Conservation (phyloP, 2,329 filamentous ascomycete genomes). For the Arthroderma sp. region DNA sequence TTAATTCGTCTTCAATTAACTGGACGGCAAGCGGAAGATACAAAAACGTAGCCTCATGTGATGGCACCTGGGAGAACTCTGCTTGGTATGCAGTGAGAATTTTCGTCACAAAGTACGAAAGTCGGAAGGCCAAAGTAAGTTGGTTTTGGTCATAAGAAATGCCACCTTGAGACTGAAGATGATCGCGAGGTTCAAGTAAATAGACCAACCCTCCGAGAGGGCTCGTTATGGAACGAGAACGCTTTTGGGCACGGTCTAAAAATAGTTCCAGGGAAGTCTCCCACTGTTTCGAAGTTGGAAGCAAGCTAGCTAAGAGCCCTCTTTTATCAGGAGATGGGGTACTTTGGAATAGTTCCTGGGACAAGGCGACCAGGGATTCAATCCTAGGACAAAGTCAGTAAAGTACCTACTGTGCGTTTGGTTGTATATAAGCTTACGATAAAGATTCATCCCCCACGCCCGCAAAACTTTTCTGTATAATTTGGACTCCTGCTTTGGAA, state of each 20-base stretch:
- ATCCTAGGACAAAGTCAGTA: conserved; percentile 32
- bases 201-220: conserved; percentile 57
- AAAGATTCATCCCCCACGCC: conserved; percentile 32
- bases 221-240: conserved; percentile 61
- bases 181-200: conserved; percentile 35
- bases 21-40: conserved; percentile 43
- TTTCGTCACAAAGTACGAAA: conserved; percentile 56
- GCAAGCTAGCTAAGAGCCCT: conserved; percentile 32
- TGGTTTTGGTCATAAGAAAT: conserved; percentile 51
- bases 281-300: conserved; percentile 57
- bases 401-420: not conserved
- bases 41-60: conserved; percentile 31
- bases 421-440: conserved; percentile 24
- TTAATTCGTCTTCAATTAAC: conserved; percentile 47
- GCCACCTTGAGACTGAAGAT: not conserved
- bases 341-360: conserved; percentile 34
- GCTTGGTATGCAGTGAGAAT: conserved; percentile 38
- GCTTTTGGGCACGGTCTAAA: conserved; percentile 25
- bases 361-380: conserved; percentile 44
- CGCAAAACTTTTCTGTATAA: conserved; percentile 40
- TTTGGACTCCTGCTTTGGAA: conserved; percentile 36
- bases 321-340: conserved; percentile 16
- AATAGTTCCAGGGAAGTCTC: conserved; percentile 46
- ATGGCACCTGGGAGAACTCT: conserved; percentile 19
- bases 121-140: conserved; percentile 59